Conservation (phyloP, 192 early-diverging fungal species). For the Linnemannia zychae region DNA sequence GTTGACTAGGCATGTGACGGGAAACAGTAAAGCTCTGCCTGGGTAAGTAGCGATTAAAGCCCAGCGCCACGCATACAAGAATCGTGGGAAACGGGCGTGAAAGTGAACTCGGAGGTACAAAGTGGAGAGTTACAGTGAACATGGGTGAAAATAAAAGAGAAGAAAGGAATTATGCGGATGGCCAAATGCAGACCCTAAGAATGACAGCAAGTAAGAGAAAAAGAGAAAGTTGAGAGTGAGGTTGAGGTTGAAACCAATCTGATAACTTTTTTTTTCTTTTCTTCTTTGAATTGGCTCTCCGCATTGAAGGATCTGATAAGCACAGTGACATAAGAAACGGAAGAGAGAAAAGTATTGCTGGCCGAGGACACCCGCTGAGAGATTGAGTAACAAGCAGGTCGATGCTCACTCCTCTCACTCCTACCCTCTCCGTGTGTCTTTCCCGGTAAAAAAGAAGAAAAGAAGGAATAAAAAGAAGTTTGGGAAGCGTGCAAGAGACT, state of each 20-base stretch:
- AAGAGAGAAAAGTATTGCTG: not conserved
- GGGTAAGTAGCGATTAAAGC: not conserved
- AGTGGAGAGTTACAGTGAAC: not conserved
- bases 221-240: not conserved
- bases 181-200: not conserved
- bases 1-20: no score
- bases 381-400: not conserved
- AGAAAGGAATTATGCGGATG: not conserved
- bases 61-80: not conserved
- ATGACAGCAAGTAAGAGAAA: not conserved
- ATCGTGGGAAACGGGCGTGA: not conserved
- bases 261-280: not conserved
- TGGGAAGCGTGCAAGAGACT: not conserved
- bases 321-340: not conserved
- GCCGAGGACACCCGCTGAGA: not conserved
- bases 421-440: not conserved
- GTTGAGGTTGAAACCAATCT: conserved; percentile 3
- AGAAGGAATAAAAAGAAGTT: not conserved
- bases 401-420: not conserved
- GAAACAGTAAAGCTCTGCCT: not conserved
- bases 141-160: not conserved
- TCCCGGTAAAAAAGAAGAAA: not conserved
- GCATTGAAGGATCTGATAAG: not conserved
- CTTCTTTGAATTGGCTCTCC: not conserved
- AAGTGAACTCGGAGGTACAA: not conserved